Evolutionary conservation across 2,329 filamentous ascomycete species (phyloP), one percentile per base, ranked within the genome.

Genomic region (Tolypocladium album): DNA sequence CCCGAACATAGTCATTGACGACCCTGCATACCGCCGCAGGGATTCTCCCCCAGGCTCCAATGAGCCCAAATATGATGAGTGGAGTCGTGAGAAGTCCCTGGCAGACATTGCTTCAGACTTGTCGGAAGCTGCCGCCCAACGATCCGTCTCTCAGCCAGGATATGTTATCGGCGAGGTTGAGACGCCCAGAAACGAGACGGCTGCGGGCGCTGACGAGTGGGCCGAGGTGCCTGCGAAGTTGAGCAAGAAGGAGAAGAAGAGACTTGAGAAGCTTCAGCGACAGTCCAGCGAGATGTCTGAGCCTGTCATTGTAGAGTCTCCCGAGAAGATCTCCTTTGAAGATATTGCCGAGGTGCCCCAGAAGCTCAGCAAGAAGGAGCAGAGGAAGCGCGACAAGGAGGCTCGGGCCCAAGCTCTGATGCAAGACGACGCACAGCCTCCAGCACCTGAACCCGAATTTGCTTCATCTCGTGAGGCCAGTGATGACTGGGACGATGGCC

Each of bases 1-100:
- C 66, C 83, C 86, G 5, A 81, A 88, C 47, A 84, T 90, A 60
- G 84, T 90, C 55, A 86, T 88, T 42, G 78, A 89, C 55, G 80
- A 90, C 65, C 82, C 84, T 0, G 75, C 72, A 1, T 90, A 86
- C 67, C 83, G 83, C 64, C 80, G 78, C 57, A 84, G 87, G 36
- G 81, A 84, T 58, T 88, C 86, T 1, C 84, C 86, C 9, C 84
- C 85, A 4, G 81, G 82, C 5, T 82, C 84, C 4, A 80, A 83
- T 64, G 80, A 82, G 57, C 66, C 71, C 6, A 69, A 67, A 27
- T 71, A 71, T 2, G 71, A 73, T 60, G 63, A 65, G n/a, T 67
- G 75, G 60, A 85, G 85, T 64, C 73, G 75, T 59, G 73, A 42
- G 17, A 43, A 74, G 20, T 78, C 84, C 7, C 80, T 76, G 59